A percentile compares a stretch with the other conserved stretches of the same genome.
These are phyloP conservation scores for Tagetes erecta DNA, from an alignment of 129 eudicot genomes.

Conservation along the genomic window DNA sequence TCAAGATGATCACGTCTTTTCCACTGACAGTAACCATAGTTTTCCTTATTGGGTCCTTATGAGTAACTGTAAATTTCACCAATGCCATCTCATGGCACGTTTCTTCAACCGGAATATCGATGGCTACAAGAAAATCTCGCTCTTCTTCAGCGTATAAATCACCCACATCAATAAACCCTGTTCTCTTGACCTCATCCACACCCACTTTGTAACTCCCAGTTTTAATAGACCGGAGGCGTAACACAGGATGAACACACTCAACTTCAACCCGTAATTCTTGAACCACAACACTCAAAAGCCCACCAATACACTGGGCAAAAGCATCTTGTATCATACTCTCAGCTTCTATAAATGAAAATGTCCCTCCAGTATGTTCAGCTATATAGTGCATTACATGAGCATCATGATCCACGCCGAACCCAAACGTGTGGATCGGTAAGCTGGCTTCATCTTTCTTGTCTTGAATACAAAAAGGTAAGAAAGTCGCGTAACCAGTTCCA, in stretches of 20 bases:
- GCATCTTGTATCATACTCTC: constrained; percentile 85
- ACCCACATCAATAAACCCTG: constrained; percentile 60
- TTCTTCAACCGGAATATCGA: constrained; percentile 50
- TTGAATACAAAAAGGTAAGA: constrained; percentile 54
- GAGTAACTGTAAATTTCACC: constrained; percentile 45
- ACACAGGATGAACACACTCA: constrained; percentile 50
- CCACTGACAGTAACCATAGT: constrained; percentile 33
- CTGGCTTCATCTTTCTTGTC: constrained; percentile 24
- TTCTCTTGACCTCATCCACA: constrained; percentile 33
- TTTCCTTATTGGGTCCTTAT: constrained; percentile 55
- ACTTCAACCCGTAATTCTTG: constrained; percentile 64
- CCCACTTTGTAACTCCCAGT: constrained; percentile 65
- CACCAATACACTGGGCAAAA: constrained; percentile 96
- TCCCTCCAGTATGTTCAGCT: constrained; percentile 81
- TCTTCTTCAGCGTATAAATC: constrained; percentile 95
- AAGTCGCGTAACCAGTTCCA: constrained; percentile 25
- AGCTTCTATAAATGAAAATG: constrained; percentile 83
- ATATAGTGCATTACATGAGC: constrained; percentile 72
- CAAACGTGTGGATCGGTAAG: constrained; percentile 82
- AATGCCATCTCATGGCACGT: constrained; percentile 43
- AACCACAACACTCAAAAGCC: constrained; percentile 80
- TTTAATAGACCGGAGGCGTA: constrained; percentile 53
- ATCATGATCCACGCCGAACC: constrained; percentile 90
- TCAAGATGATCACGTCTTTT: constrained; percentile 42
- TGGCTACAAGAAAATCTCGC: constrained; percentile 56